Base-by-base conservation (phyloP, 1,284 basidiomycete species). In the Irpex sp. region DNA sequence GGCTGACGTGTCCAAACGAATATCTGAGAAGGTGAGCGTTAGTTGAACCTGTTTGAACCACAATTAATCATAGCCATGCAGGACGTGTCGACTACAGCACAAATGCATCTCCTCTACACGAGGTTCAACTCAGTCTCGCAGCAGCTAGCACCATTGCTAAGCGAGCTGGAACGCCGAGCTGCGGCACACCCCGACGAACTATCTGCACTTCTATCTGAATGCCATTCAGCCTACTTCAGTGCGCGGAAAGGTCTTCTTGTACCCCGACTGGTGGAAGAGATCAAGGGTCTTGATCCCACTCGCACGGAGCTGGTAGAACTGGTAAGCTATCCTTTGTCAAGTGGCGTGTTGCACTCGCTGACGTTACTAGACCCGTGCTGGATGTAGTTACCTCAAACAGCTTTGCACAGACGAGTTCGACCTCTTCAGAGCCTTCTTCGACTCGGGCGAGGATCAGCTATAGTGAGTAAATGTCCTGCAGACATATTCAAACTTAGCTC, bases 351-450 rank as follows among this genome's bases (percentile, higher is more conserved):
- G 36, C 47, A 1, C 4, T 11, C 21, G n/a, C 47, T 54, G 5
- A 31, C 11, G 9, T 9, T 9, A 56, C 36, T 65, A 94, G 93
- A 96, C 95, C 0, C 82, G 93, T 62, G 82, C 92, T 0, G 96
- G 96, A 4, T 97, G 95, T 72, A 89, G 88, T 64, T 97, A 96
- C 73, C 78, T 98, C 58, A 95, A 95, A 71, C 90, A 94, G 59
- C 82, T 96, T 2, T 97, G 94, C 71, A 86, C 85, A 13, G 93
- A 93, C 67, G 96, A 97, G 72, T 97, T 94, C 76, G 80, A 85
- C 38, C 78, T 97, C 1, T 97, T 89, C 75, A 85, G 89, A 40
- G 82, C 87, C 34, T 95, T 96, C 74, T 98, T 97, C 76, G 82
- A 85, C 63, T 89, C 93, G 0, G 95, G 94, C 4, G 93, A 94